A percentile compares a stretch with the other conserved stretches of the same genome.
Conservation (phyloP, 768 basidiomycete genomes). For the Amanita inopinata region DNA sequence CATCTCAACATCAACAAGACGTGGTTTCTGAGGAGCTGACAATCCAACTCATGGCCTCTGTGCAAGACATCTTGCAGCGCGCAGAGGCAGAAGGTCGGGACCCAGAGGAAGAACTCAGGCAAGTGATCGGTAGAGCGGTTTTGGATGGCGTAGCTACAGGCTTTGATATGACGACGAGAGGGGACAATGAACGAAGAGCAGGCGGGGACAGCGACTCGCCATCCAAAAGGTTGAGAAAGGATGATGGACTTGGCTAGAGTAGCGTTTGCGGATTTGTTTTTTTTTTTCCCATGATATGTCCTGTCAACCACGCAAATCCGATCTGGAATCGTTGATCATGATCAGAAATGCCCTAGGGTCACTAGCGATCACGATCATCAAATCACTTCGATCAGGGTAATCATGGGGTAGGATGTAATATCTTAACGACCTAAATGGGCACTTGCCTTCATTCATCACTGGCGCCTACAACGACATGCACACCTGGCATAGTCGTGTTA, state of each 20-base stretch:
- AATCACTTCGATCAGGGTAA: conserved; percentile 10
- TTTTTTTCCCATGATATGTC: conserved; percentile 12
- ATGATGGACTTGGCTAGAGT: conserved; percentile 15
- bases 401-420: conserved; percentile 3
- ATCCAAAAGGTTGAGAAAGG: conserved; percentile 25
- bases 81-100: conserved; percentile 49
- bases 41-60: conserved; percentile 50
- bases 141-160: conserved; percentile 58
- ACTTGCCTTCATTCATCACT: not conserved
- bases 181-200: conserved; percentile 16
- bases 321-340: conserved; percentile 22
- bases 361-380: conserved; percentile 17
- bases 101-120: conserved; percentile 57
- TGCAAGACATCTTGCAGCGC: conserved; percentile 53
- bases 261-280: conserved; percentile 7
- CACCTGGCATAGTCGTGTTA: too few relatives aligned
- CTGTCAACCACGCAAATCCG: conserved; percentile 13
- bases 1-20: conserved; percentile 63
- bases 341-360: conserved; percentile 17
- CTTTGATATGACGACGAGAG: conserved; percentile 33
- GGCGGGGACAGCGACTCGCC: conserved; percentile 21
- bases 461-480: not conserved
- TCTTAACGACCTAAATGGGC: conserved; percentile 4
- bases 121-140: conserved; percentile 55
- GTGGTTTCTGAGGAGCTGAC: conserved; percentile 63